A percentile compares a stretch with the other conserved stretches of the same genome.
Conservation (phyloP, 257 asterid genomes). For the Nicotiana tomentosiformis region DNA sequence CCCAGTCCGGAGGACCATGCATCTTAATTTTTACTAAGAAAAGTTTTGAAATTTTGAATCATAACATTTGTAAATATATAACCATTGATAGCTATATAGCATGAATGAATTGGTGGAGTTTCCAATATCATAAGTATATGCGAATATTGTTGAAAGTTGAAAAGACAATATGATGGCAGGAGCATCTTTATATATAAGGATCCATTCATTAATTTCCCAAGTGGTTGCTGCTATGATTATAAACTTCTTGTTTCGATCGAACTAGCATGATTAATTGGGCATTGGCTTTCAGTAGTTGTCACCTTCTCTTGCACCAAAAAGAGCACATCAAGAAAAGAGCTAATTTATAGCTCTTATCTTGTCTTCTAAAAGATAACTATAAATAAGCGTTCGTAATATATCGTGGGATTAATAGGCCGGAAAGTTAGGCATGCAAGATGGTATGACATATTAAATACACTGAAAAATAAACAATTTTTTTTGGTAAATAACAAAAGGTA, state of each 20-base stretch:
- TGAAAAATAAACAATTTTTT: too few relatives aligned
- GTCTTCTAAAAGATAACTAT: too few relatives aligned
- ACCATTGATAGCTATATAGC: not conserved
- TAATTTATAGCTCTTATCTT: too few relatives aligned
- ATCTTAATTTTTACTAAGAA: not conserved
- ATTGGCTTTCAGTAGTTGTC: not conserved
- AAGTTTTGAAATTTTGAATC: not conserved
- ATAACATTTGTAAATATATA: not conserved
- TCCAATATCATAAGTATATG: not conserved
- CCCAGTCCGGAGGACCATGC: not conserved
- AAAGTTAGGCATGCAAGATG: too few relatives aligned
- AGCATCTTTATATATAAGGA: not conserved
- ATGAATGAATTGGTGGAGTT: not conserved
- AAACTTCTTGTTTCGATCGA: not conserved
- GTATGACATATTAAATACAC: too few relatives aligned
- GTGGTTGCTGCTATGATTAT: constrained; percentile 4
- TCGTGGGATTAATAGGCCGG: too few relatives aligned
- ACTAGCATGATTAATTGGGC: not conserved
- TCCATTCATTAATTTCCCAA: not conserved
- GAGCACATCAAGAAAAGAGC: too few relatives aligned
- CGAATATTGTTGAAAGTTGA: not conserved
- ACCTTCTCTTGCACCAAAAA: too few relatives aligned
- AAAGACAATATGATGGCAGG: not conserved
- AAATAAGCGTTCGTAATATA: too few relatives aligned
- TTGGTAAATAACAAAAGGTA: too few relatives aligned